Conservation (phyloP, 306 rosid genomes). For the Argentina anserina region DNA sequence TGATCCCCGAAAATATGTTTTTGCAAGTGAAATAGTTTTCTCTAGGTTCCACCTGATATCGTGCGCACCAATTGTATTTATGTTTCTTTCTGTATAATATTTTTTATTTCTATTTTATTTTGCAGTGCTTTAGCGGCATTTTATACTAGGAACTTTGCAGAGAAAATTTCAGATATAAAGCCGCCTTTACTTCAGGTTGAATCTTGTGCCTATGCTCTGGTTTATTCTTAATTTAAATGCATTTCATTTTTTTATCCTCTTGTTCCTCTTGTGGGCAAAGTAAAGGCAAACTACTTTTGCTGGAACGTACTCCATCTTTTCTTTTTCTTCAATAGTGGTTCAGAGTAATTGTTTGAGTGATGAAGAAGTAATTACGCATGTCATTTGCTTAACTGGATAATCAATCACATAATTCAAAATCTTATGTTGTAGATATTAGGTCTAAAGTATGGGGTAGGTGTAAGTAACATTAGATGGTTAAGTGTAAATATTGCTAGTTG, state of each 20-base stretch:
- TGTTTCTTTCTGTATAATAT: neutral
- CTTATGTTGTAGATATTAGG: neutral
- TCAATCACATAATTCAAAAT: neutral
- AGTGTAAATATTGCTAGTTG: neutral
- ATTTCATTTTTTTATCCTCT: neutral
- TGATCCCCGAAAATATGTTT: slow-evolving; percentile 17
- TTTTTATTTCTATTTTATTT: slow-evolving; percentile 1
- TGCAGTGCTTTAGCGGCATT: slow-evolving; percentile 97
- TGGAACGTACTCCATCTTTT: neutral
- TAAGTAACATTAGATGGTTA: neutral
- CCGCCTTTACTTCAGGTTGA: slow-evolving; percentile 90
- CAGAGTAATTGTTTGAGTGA: neutral
- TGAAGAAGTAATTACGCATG: slow-evolving; percentile 3
- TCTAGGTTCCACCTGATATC: neutral
- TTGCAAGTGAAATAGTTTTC: slow-evolving; percentile 4
- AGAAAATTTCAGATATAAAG: slow-evolving; percentile 70
- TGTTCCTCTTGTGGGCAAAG: neutral
- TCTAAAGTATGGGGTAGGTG: neutral
- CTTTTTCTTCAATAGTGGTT: neutral
- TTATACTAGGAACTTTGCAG: slow-evolving; percentile 81
- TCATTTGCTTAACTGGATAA: neutral
- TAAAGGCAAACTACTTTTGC: neutral
- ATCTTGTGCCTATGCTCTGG: slow-evolving; percentile 26
- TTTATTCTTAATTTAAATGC: neutral
- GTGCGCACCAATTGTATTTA: neutral